phyloP scores from a whole-genome alignment of 2,329 filamentous ascomycete genomes.

The Alternaria sp. region DNA sequence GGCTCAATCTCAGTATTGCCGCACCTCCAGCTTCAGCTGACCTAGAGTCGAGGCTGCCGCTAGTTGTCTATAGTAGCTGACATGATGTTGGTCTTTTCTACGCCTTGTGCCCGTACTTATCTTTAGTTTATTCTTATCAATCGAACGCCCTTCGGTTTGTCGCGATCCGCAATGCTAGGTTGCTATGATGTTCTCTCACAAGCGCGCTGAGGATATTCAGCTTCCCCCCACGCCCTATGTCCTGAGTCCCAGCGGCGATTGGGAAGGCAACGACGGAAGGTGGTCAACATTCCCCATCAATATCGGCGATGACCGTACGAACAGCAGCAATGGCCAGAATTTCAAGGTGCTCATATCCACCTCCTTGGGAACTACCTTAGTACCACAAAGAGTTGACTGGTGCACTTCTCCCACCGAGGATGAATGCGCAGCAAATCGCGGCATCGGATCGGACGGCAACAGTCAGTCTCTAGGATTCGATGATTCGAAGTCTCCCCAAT shows the following conservation, averaged over 20 bases:
- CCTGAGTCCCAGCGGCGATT: constrained; percentile 32
- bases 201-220: constrained; percentile 30
- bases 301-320: constrained; percentile 40
- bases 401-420: constrained; percentile 23
- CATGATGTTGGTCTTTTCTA: constrained; percentile 25
- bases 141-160: constrained; percentile 6
- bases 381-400: constrained; percentile 39
- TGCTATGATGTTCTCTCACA: constrained; percentile 34
- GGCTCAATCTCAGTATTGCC: constrained; percentile 18
- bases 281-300: constrained; percentile 56
- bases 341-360: constrained; percentile 49
- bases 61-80: constrained; percentile 22
- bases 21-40: constrained; percentile 27
- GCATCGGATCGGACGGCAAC: constrained; percentile 31
- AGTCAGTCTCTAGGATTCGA: constrained; percentile 34
- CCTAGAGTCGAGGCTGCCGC: constrained; percentile 27
- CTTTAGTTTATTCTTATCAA: constrained; percentile 26
- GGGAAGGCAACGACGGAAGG: constrained; percentile 53
- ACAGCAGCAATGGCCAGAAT: constrained; percentile 45
- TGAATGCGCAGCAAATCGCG: constrained; percentile 41
- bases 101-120: constrained; percentile 19
- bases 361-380: constrained; percentile 32
- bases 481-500: constrained; percentile 18
- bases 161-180: constrained; percentile 23
- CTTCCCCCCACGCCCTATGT: constrained; percentile 23